Conservation (phyloP, 352 stramenopile species). For the Saprolegnia diclina region DNA sequence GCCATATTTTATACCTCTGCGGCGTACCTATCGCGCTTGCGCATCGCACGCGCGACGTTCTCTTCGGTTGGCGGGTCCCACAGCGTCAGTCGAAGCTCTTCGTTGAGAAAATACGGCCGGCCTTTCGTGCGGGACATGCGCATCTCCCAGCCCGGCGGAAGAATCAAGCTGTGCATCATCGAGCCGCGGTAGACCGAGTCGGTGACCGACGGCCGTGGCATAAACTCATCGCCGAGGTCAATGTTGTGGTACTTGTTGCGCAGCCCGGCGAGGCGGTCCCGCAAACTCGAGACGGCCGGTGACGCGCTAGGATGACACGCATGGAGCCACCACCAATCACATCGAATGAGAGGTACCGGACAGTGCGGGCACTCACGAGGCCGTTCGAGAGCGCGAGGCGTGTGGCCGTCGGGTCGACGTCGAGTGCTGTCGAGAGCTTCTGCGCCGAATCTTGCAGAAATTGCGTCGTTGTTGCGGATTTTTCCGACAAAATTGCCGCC, state of each 20-base stretch:
- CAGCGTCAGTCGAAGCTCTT: constrained; percentile 59
- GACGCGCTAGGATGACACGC: constrained; percentile 7
- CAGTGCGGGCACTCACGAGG: constrained; percentile 18
- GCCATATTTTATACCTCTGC: no score
- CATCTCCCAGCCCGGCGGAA: constrained; percentile 74
- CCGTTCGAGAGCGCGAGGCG: constrained; percentile 32
- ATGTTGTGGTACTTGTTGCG: constrained; percentile 80
- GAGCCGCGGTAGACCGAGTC: constrained; percentile 68
- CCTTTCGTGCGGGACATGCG: constrained; percentile 77
- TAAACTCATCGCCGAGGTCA: background rate
- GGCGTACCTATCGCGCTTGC: constrained; percentile 24
- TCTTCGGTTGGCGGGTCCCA: constrained; percentile 68
- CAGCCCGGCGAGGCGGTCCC: constrained; percentile 59
- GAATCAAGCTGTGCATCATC: constrained; percentile 38
- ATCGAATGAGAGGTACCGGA: constrained; percentile 43
- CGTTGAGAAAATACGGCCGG: constrained; percentile 84
- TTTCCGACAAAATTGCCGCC: constrained; percentile 38
- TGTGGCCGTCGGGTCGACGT: constrained; percentile 44
- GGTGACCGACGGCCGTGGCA: constrained; percentile 25
- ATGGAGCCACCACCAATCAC: constrained; percentile 26
- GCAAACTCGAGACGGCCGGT: constrained; percentile 40
- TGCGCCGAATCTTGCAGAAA: constrained; percentile 72
- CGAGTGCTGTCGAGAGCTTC: constrained; percentile 50
- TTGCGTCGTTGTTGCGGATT: constrained; percentile 65
- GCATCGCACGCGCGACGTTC: constrained; percentile 15